Evolutionary conservation across 2,329 filamentous ascomycete species (phyloP), one percentile per base, ranked within the genome.

Genomic region (Aspergillus quadricinctus): DNA sequence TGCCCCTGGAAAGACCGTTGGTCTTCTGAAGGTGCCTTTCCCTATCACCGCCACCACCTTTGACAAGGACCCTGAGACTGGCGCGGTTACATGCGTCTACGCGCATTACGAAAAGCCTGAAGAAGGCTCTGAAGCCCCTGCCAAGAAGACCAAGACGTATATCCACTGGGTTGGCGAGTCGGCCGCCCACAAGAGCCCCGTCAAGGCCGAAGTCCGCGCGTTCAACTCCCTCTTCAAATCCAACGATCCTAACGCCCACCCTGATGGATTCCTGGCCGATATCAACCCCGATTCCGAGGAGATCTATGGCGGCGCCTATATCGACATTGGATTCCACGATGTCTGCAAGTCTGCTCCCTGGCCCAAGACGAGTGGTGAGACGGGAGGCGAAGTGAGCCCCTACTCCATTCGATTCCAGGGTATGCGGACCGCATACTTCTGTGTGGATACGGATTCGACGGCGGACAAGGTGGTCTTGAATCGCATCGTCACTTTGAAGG

Each of bases 121-220:
- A 57, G 88, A 90, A 58, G 83, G 81, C 19, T 86, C 87, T 68
- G 83, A 21, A 25, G 21, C 21, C 43, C 23, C 85, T 65, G 65
- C 73, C 56, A 78, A 78, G 65, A 81, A 81, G 58, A 85, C 88
- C 45, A 93, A 95, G 77, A 87, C 91, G 0, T 83, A 80, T 69
- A 96, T 97, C 70, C 92, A 96, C 70, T 97, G 93, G 93, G 89
- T 96, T 5, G 85, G 86, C 4, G 84, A 86, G 41, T 87, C 84
- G 1, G 83, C 87, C 0, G 81, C 81, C 14, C 85, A 85, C 62
- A 76, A 78, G 37, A 81, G 81, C 41, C 83, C 83, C 3, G 77
- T 87, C 57, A 80, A 77, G 54, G 87, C 88, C 11, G 88, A 92
- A 72, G 89, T 86, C 45, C 88, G 92, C 57, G 81, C 94, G 49